Percentiles rank a stretch among this genome's conserved stretches.
phyloP scores from a whole-genome alignment of 1,139 yeast genomes.

The Magnusiomyces sp. region DNA sequence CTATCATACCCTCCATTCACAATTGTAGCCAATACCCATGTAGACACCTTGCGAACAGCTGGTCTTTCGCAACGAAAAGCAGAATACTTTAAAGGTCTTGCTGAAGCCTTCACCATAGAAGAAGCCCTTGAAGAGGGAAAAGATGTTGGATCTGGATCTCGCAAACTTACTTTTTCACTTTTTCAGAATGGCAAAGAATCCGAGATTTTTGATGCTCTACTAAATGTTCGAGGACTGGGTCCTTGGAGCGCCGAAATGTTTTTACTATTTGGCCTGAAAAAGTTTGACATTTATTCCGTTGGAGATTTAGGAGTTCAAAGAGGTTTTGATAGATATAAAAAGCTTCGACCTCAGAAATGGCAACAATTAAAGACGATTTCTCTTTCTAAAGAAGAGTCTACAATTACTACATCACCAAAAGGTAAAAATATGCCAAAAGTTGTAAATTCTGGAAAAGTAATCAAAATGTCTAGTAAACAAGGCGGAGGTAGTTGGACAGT shows the following conservation, averaged over 20 bases:
- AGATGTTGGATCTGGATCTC: neutral
- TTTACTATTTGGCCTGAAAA: conserved; percentile 55
- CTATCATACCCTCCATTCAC: neutral
- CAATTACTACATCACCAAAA: conserved; percentile 20
- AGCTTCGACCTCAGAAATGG: conserved; percentile 38
- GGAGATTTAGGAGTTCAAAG: conserved; percentile 82
- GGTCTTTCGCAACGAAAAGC: conserved; percentile 70
- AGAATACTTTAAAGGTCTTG: conserved; percentile 53
- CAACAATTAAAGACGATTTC: conserved; percentile 23
- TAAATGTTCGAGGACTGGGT: conserved; percentile 71
- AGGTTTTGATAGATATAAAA: conserved; percentile 61
- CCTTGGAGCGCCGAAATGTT: conserved; percentile 91
- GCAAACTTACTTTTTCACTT: conserved; percentile 38
- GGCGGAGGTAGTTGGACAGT: conserved; percentile 26
- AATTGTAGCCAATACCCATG: conserved; percentile 33
- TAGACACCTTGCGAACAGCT: conserved; percentile 46
- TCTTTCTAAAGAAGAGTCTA: conserved; percentile 25
- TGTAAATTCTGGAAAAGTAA: too few species aligned
- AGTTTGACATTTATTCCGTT: conserved; percentile 62
- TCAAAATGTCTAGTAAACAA: conserved; percentile 11
- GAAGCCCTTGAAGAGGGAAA: conserved; percentile 36
- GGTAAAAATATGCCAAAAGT: conserved; percentile 17
- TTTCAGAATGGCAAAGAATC: conserved; percentile 32
- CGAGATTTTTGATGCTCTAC: conserved; percentile 49
- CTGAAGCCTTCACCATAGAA: conserved; percentile 45